These are phyloP conservation scores for Teunomyces aglyptinius DNA, from an alignment of 805 yeast genomes.

Conservation along the genomic window DNA sequence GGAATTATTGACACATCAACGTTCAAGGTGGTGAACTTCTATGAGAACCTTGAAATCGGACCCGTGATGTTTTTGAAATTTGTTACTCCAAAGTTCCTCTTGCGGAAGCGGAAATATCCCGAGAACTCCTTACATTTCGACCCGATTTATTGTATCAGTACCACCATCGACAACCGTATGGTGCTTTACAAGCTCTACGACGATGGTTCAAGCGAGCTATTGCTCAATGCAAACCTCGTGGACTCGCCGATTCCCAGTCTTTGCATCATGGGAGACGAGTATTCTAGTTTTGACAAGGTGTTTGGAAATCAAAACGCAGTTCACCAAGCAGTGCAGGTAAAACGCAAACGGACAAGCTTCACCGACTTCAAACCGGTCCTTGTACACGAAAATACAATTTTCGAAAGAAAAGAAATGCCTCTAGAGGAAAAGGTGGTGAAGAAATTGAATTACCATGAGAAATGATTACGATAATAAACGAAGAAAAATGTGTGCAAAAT, in stretches of 20 bases:
- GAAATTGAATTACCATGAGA: slow-evolving; percentile 1
- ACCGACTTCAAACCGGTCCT: background rate
- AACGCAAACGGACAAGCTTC: slow-evolving; percentile 3
- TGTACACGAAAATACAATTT: background rate
- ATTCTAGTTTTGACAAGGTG: slow-evolving; percentile 6
- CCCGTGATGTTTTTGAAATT: slow-evolving; percentile 17
- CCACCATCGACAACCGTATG: slow-evolving; percentile 21
- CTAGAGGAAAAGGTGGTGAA: background rate
- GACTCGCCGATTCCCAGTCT: slow-evolving; percentile 14
- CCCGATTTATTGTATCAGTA: slow-evolving; percentile 22
- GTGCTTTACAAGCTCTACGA: slow-evolving; percentile 22
- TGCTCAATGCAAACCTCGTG: slow-evolving; percentile 13
- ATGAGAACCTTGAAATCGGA: slow-evolving; percentile 23
- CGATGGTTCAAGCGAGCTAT: slow-evolving; percentile 14
- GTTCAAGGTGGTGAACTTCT: slow-evolving; percentile 14
- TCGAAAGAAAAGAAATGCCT: background rate
- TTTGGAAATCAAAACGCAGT: slow-evolving; percentile 7
- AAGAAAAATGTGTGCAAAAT: slow-evolving; percentile 1
- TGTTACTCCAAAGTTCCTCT: slow-evolving; percentile 7
- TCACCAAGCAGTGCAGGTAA: background rate
- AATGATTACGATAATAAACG: background rate
- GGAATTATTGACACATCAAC: slow-evolving; percentile 22
- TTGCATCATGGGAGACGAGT: slow-evolving; percentile 8
- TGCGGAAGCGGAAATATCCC: slow-evolving; percentile 6
- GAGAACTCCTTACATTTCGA: slow-evolving; percentile 13